A percentile compares a stretch with the other conserved stretches of the same genome.
Evolutionary conservation across 106 monocot species (phyloP).

Genomic region (Chionographis japonica): DNA sequence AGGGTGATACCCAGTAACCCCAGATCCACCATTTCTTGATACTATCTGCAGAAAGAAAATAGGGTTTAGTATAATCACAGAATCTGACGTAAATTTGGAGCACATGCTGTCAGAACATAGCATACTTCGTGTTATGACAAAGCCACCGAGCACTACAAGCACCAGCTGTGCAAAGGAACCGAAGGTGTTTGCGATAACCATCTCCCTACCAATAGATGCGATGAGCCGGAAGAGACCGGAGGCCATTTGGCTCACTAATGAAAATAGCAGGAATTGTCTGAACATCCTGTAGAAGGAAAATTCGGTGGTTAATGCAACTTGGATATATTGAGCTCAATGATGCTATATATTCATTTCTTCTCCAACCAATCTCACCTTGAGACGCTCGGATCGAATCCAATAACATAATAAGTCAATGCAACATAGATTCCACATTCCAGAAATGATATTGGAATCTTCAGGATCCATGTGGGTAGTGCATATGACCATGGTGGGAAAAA

Average conservation of each 20-base stretch:
- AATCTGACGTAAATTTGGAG: no score
- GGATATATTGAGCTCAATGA: neutral
- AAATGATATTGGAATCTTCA: constrained; percentile 81
- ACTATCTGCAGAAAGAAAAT: constrained; percentile 24
- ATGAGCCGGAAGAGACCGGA: constrained; percentile 50
- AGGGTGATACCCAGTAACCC: constrained; percentile 78
- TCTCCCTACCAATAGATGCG: constrained; percentile 49
- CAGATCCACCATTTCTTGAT: constrained; percentile 78
- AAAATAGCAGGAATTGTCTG: constrained; percentile 38
- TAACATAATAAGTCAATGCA: constrained; percentile 65
- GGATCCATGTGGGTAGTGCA: constrained; percentile 68
- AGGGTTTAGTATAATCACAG: neutral
- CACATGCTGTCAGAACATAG: neutral
- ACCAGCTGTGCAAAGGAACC: constrained; percentile 72
- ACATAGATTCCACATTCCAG: constrained; percentile 60
- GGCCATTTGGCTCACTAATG: constrained; percentile 45
- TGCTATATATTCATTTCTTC: no score
- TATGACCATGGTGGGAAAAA: constrained; percentile 83
- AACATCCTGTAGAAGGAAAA: constrained; percentile 28
- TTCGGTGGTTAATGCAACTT: neutral
- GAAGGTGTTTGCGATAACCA: constrained; percentile 63
- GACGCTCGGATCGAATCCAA: constrained; percentile 69
- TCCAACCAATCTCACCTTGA: constrained; percentile 29
- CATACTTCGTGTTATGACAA: constrained; percentile 55
- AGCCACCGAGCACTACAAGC: constrained; percentile 65